phyloP scores from a whole-genome alignment of 2,329 filamentous ascomycete species.

The Ceratocystis alfenasii region DNA sequence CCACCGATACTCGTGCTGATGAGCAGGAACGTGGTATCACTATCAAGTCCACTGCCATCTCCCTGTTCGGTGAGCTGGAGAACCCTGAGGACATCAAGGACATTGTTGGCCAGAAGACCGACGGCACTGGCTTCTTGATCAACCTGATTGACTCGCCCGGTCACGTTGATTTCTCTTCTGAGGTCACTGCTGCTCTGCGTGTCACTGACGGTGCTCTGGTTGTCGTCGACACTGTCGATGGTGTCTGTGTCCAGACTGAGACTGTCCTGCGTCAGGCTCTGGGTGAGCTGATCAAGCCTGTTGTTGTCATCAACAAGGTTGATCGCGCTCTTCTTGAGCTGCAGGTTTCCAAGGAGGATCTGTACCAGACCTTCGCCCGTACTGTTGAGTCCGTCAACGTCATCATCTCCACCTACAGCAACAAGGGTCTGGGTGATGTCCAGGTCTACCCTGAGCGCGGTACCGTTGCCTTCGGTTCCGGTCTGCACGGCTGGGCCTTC shows the following conservation, averaged over 20 bases:
- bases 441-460: slow-evolving; percentile 97
- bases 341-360: slow-evolving; percentile 95
- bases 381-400: slow-evolving; percentile 99
- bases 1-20: slow-evolving; percentile 92
- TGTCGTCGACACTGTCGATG: slow-evolving; percentile 98
- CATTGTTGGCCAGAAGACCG: slow-evolving; percentile 73
- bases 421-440: slow-evolving; percentile 92
- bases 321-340: slow-evolving; percentile 98
- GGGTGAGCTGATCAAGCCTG: slow-evolving; percentile 99
- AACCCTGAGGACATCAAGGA: slow-evolving; percentile 87
- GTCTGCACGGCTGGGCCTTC: slow-evolving; percentile 99
- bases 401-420: slow-evolving; percentile 97
- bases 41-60: slow-evolving; percentile 99
- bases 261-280: slow-evolving; percentile 98
- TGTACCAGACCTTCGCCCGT: slow-evolving; percentile 99
- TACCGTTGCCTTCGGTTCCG: slow-evolving; percentile 97
- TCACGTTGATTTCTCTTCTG: slow-evolving; percentile 99
- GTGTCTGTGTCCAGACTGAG: slow-evolving; percentile 99
- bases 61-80: slow-evolving; percentile 76
- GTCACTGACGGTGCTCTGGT: slow-evolving; percentile 99
- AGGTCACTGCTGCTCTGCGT: slow-evolving; percentile 98
- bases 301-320: slow-evolving; percentile 99
- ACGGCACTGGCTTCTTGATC: slow-evolving; percentile 96
- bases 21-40: slow-evolving; percentile 99
- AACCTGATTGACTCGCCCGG: slow-evolving; percentile 99